phyloP scores from a whole-genome alignment of 202 grass and related monocot genomes.

The Setaria italica region DNA sequence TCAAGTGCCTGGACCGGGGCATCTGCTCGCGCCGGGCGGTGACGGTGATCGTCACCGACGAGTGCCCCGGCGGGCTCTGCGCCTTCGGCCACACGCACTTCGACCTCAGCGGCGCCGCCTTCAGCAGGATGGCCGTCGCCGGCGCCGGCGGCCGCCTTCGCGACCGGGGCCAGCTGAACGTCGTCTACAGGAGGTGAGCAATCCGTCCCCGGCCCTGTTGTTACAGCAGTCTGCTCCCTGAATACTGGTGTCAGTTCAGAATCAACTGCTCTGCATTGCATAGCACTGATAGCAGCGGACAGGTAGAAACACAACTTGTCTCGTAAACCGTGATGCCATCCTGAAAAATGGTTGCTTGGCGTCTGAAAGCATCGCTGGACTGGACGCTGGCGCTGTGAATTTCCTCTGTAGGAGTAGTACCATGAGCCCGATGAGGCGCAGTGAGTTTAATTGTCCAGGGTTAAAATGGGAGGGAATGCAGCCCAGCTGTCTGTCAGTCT shows the following conservation, averaged over 20 bases:
- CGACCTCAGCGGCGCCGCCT: constrained; percentile 95
- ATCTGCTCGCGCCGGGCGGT: constrained; percentile 94
- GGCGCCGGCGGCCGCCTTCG: constrained; percentile 71
- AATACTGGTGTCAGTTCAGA: neutral
- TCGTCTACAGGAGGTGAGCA: constrained; percentile 78
- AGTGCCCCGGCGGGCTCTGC: constrained; percentile 90
- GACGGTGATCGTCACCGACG: constrained; percentile 91
- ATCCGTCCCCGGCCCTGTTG: neutral
- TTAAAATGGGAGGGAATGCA: constrained; percentile 32
- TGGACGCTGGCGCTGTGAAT: neutral
- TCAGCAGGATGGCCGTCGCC: constrained; percentile 83
- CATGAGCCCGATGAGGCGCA: neutral
- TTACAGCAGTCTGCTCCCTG: neutral
- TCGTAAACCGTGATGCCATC: neutral
- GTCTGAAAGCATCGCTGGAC: neutral
- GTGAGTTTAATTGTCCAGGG: constrained; percentile 13
- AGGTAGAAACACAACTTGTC: neutral
- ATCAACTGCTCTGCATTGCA: neutral
- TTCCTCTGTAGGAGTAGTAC: neutral
- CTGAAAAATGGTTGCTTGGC: neutral
- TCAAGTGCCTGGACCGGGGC: constrained; percentile 76
- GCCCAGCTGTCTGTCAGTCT: constrained; percentile 36
- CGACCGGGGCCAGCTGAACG: constrained; percentile 68
- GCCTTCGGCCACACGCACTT: constrained; percentile 75
- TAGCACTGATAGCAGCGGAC: neutral